Percentiles rank a stretch among this genome's conserved stretches.
phyloP scores from a whole-genome alignment of 371 early-diverging fungal genomes.

The Mortierella sp. region DNA sequence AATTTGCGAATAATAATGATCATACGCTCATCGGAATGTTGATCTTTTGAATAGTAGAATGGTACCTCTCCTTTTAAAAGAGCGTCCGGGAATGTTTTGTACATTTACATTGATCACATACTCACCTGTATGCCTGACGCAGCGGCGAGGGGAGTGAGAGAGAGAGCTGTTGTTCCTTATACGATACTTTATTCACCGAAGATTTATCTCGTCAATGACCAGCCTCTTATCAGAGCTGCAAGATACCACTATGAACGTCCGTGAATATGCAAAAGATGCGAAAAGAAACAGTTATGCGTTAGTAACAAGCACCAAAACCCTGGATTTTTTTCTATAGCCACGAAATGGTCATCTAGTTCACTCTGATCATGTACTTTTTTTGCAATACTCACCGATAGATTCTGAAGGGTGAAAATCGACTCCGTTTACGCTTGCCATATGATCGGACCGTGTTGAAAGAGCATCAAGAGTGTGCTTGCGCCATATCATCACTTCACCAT shows the following conservation, averaged over 20 bases:
- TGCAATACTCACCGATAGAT: constrained; percentile 71
- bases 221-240: constrained; percentile 88
- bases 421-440: constrained; percentile 95
- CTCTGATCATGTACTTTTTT: not conserved
- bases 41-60: no score
- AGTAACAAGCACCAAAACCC: no score
- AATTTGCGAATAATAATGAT: no score
- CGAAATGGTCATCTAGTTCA: no score
- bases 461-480: constrained; percentile 83
- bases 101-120: no score
- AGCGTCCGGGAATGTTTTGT: no score
- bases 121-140: no score
- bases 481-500: constrained; percentile 96
- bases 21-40: no score
- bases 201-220: constrained; percentile 82
- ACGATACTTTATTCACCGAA: constrained; percentile 8
- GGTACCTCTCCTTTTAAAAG: no score
- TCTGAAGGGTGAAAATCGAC: constrained; percentile 96
- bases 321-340: no score
- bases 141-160: not conserved
- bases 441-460: constrained; percentile 96
- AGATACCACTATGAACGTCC: constrained; percentile 70
- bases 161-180: not conserved
- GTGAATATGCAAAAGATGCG: not conserved
- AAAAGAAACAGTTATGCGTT: not conserved